Base-by-base conservation (phyloP, 2,329 filamentous ascomycete genomes). In the Cercospora sp. region DNA sequence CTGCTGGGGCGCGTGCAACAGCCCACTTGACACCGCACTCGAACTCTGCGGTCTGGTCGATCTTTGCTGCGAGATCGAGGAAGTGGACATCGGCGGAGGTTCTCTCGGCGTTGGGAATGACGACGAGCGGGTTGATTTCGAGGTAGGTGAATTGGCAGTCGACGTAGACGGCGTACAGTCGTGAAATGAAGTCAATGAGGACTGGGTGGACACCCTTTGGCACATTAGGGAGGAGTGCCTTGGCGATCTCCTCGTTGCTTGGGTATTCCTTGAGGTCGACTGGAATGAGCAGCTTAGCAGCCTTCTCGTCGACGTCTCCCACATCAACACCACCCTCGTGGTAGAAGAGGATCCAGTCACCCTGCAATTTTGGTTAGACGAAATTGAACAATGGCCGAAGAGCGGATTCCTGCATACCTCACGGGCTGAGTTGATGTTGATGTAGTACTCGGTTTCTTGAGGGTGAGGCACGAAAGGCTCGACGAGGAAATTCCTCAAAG, bases 91-190 rank as follows among this genome's bases (percentile, higher is more conserved):
- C 91, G 67, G 95, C 95, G 67, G 93, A 97, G 75, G 94, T 98
- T 79, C 88, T 91, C 77, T 94, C 90, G 74, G 88, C 90, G 82
- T 98, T 98, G 81, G 95, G 95, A 77, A 99, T 94, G 80, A 97
- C 95, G 70, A 99, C 95, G 73, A 99, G 86, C 75, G 95, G 95
- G 89, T 99, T 99, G 87, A 99, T 99, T 85, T 99, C 95, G 76
- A 99, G 93, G 86, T 99, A 99, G 79, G 95, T 98, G 89, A 99
- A 99, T 84, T 99, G 95, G 89, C 92, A 96, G 87, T 99, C 95
- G 73, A 98, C 95, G 79, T 98, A 99, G 84, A 99, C 95, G 77
- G 94, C 95, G 81, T 99, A 99, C 74, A 99, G 87, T 77, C 95
- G 90, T 78, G 93, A 93, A 85, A 99, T 99, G 88, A 99, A 99